Evolutionary conservation across 2,329 filamentous ascomycete species (phyloP).

Genomic region (Colletotrichum falcatum): DNA sequence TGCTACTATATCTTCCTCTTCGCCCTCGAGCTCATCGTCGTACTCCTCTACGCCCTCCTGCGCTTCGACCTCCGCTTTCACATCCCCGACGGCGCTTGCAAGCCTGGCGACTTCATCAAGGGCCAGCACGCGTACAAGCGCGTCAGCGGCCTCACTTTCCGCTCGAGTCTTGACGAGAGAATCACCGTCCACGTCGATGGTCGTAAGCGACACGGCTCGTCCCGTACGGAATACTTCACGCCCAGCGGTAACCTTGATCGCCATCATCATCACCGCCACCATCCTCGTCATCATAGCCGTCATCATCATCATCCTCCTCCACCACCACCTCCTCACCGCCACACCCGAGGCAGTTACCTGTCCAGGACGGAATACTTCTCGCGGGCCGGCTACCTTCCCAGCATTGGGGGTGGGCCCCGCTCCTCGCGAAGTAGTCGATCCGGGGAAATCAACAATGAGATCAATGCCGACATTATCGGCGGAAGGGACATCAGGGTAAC

Average conservation of each 20-base stretch:
- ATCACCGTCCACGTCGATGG: background rate
- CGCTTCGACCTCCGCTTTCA: conserved; percentile 83
- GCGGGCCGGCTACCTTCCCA: conserved; percentile 1
- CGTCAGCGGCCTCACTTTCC: conserved; percentile 30
- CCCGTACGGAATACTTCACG: conserved; percentile 16
- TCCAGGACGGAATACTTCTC: conserved; percentile 1
- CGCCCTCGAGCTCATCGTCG: conserved; percentile 76
- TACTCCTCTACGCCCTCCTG: conserved; percentile 73
- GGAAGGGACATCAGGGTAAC: conserved; percentile 1
- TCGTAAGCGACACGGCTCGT: conserved; percentile 1
- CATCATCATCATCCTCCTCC: background rate
- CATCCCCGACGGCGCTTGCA: conserved; percentile 68
- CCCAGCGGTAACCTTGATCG: conserved; percentile 13
- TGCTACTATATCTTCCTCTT: conserved; percentile 88
- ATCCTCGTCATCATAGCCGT: background rate
- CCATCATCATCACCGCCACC: background rate
- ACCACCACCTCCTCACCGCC: background rate
- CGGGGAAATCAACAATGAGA: conserved; percentile 16
- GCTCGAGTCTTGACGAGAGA: conserved; percentile 8
- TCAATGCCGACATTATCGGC: background rate
- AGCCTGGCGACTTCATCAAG: conserved; percentile 63
- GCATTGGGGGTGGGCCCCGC: background rate
- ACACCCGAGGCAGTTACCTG: background rate
- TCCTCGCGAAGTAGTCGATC: conserved; percentile 15
- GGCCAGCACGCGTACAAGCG: conserved; percentile 33